These are phyloP conservation scores for Carnegiea gigantea DNA, from an alignment of 179 eudicot species.

Conservation along the genomic window DNA sequence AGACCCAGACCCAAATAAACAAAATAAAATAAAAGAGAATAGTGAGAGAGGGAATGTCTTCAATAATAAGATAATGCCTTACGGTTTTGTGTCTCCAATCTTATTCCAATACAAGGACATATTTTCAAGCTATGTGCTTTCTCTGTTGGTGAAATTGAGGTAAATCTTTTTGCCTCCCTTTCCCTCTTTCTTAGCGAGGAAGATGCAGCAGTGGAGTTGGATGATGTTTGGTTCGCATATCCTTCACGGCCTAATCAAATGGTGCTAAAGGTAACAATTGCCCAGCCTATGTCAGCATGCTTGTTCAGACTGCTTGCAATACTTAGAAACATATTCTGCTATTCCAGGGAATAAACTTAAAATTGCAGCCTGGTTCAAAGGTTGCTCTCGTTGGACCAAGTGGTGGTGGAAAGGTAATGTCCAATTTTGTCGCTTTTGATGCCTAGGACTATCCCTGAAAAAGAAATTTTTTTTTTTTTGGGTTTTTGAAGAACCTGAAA, in stretches of 20 bases:
- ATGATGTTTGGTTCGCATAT: slow-evolving; percentile 93
- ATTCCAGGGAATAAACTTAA: slow-evolving; percentile 73
- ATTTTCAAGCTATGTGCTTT: not conserved
- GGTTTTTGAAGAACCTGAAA: too few relatives aligned
- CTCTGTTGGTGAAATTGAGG: not conserved
- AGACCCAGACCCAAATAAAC: too few relatives aligned
- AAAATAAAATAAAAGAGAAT: not conserved
- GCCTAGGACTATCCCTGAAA: not conserved
- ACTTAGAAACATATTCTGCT: slow-evolving; percentile 11
- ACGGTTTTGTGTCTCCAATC: not conserved
- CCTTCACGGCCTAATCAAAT: slow-evolving; percentile 86
- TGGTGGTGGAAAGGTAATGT: slow-evolving; percentile 92
- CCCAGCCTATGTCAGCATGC: not conserved
- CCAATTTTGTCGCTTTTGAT: not conserved
- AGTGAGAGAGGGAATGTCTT: too few relatives aligned
- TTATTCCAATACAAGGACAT: not conserved
- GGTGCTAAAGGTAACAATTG: slow-evolving; percentile 72
- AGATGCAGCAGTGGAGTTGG: slow-evolving; percentile 71
- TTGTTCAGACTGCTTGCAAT: not conserved
- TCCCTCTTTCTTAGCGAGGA: slow-evolving; percentile 40
- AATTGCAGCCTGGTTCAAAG: slow-evolving; percentile 74
- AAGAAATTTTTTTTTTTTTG: too few relatives aligned
- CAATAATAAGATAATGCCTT: too few relatives aligned
- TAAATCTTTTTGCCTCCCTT: not conserved
- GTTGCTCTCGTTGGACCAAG: slow-evolving; percentile 97